Evolutionary conservation across 208 protist genomes (phyloP), one percentile per base, ranked within the genome.

Genomic region (Leptomonas pyrrhocoris): DNA sequence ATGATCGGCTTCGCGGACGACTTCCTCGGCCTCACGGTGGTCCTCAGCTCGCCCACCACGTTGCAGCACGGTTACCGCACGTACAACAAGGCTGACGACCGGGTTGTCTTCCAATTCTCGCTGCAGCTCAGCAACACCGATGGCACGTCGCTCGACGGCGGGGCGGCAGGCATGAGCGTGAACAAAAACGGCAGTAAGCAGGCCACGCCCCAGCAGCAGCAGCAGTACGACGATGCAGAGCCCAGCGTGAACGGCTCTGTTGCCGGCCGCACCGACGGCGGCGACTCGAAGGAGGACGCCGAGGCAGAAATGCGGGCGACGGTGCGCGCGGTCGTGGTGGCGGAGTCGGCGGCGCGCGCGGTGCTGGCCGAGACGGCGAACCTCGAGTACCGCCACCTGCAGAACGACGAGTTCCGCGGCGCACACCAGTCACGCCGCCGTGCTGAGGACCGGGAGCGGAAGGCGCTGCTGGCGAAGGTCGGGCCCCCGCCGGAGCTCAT

Each of bases 71-170:
- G 87, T 19, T 85, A 90, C 53, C 84, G 90, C 46, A 86, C 85
- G 16, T 95, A 92, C 80, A 93, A 86, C 68, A 58, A 60, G 45
- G 58, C 58, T 2, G 85, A 93, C 46, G 86, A 90, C 56, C 84
- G 87, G 28, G 57, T 95, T 15, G 77, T 90, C 48, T 93, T 95
- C 54, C 84, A 93, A 77, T 83, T 87, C 51, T 77, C 71, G 21
- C 63, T 95, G 73, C 70, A 80, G 45, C 60, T 91, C 19, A 78
- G 28, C 42, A 45, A 67, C 60, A 25, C 56, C 18, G 79, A 83
- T 51, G 83, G 79, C 57, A 64, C 67, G 3, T 40, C 81, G 1
- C 60, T 85, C 19, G 77, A 73, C 12, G 79, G 73, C n/a, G 28
- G 57, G 4, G 49, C 53, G 16, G 18, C 50, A 28, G 0, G n/a